Conservation (phyloP, 768 basidiomycete genomes). For the Cubamyces sp. region DNA sequence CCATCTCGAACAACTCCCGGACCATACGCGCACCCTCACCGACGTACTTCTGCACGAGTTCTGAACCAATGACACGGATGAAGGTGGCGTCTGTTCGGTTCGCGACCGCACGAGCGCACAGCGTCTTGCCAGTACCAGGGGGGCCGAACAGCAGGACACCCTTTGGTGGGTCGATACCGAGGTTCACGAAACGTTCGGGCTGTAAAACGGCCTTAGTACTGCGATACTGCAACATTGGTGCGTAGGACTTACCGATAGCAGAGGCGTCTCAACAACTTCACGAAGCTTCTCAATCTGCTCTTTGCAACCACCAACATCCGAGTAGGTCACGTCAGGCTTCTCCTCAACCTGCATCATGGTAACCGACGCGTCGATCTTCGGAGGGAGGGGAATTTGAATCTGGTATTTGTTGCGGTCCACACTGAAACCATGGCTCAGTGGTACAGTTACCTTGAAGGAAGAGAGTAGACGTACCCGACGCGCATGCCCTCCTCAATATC, state of each 20-base stretch:
- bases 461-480: slow-evolving; percentile 74
- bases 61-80: slow-evolving; percentile 98
- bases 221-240: not conserved
- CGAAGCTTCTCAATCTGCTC: slow-evolving; percentile 99
- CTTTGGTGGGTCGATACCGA: slow-evolving; percentile 99
- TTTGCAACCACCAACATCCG: slow-evolving; percentile 97
- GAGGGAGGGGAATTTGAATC: slow-evolving; percentile 97
- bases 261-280: slow-evolving; percentile 96
- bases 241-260: slow-evolving; percentile 88
- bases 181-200: slow-evolving; percentile 98
- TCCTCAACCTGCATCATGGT: slow-evolving; percentile 99
- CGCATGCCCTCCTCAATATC: slow-evolving; percentile 99
- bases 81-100: slow-evolving; percentile 99
- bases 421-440: slow-evolving; percentile 42
- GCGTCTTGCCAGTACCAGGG: slow-evolving; percentile 97
- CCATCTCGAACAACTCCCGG: slow-evolving; percentile 98
- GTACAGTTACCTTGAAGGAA: not conserved
- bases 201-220: slow-evolving; percentile 37
- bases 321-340: slow-evolving; percentile 97
- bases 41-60: slow-evolving; percentile 99
- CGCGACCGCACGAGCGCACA: slow-evolving; percentile 97
- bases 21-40: slow-evolving; percentile 99
- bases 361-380: slow-evolving; percentile 98
- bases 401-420: slow-evolving; percentile 98
- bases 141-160: slow-evolving; percentile 96